Conservation (phyloP, 129 eudicot species). For the Saposhnikovia divaricata region DNA sequence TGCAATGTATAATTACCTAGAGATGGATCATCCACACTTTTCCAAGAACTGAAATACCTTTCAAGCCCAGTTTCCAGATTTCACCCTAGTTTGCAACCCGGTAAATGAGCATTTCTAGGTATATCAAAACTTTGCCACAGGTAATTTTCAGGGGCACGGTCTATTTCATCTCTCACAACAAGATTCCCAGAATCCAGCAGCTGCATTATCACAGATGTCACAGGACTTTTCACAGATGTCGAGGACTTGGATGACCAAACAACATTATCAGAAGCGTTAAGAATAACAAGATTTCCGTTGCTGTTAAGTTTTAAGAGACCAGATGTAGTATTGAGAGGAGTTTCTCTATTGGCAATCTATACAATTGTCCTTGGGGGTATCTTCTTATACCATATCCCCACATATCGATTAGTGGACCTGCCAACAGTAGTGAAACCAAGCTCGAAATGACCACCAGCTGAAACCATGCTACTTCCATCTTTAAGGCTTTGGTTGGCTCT, state of each 20-base stretch:
- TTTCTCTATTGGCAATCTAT: too few relatives aligned
- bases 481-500: too few relatives aligned
- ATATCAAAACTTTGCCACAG: slow-evolving; percentile 34
- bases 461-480: too few relatives aligned
- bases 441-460: too few relatives aligned
- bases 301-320: slow-evolving; percentile 14
- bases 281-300: neutral
- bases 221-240: neutral
- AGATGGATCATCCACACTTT: slow-evolving; percentile 26
- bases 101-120: slow-evolving; percentile 19
- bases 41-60: slow-evolving; percentile 17
- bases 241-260: slow-evolving; percentile 7
- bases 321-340: neutral
- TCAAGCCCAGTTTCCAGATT: neutral
- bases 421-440: too few relatives aligned
- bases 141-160: neutral
- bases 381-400: too few relatives aligned
- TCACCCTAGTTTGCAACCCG: slow-evolving; percentile 17
- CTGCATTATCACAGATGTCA: slow-evolving; percentile 5
- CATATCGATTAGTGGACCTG: too few relatives aligned
- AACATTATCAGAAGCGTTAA: neutral
- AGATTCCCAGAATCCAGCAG: slow-evolving; percentile 34
- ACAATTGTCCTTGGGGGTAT: too few relatives aligned
- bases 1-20: slow-evolving; percentile 12
- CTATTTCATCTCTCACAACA: neutral